Evolutionary conservation across 768 basidiomycete genomes (phyloP), one percentile per base, ranked within the genome.

Genomic region (Tephrocybe sp.): DNA sequence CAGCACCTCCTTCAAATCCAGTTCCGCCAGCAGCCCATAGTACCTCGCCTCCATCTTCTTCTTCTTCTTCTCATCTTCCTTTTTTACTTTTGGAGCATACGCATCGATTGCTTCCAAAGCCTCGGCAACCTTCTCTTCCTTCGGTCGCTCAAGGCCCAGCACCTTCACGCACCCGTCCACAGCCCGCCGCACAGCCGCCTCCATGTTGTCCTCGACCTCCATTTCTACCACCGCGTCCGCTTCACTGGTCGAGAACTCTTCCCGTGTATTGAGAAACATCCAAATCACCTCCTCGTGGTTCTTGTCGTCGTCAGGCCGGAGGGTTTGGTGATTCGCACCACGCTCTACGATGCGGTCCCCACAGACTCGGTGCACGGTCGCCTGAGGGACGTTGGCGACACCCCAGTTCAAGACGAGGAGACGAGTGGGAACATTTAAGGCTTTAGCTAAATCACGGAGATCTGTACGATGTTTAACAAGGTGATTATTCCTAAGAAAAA

Each of bases 401-500:
- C 76, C 63, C 91, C 91, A 99, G 64, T 92, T 74, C 20, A 98
- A 78, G 0, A 86, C 94, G 49, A 98, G 72, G 13, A 94, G 75
- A 1, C 87, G 86, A 11, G 87, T 83, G 10, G 82, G 83, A 4
- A 83, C 76, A 36, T 57, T 50, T 5, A 71, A 62, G 19, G 65
- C 64, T 7, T 68, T 58, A 39, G 76, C 72, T 7, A 82, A 78
- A 1, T 82, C 76, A 14, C 83, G 80, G 1, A 99, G 76, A 3
- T 78, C 77, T 26, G 72, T 53, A n/a, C 94, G 88, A 62, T 98
- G 94, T 67, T 87, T 82, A 13, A 62, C 70, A 2, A 89, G 75
- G 62, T 99, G 96, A 65, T 98, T 98, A 67, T 99, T 98, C 58
- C 93, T 74, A 13, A 12, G 8, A 20, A n/a, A 7, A n/a, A n/a